phyloP scores from a whole-genome alignment of 2,329 filamentous ascomycete species.

The Aspergillus oerlinghausenensis region DNA sequence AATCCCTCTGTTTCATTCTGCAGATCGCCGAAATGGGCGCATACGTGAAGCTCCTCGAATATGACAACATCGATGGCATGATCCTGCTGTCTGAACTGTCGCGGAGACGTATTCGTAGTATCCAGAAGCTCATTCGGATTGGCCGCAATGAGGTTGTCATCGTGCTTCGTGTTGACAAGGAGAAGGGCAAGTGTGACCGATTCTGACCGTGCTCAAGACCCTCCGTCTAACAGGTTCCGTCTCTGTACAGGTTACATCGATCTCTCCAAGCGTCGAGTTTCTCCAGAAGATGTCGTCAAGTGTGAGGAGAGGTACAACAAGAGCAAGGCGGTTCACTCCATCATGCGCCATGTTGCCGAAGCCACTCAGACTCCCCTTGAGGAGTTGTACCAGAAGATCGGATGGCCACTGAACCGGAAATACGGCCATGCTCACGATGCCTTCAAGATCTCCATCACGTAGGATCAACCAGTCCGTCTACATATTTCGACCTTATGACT shows the following conservation, averaged over 20 bases:
- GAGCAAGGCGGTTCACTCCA: conserved; percentile 98
- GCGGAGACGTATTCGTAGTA: conserved; percentile 94
- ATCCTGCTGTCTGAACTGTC: conserved; percentile 97
- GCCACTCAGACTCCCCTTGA: conserved; percentile 95
- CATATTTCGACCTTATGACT: conserved; percentile 4
- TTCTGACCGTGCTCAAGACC: background rate
- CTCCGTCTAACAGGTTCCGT: conserved; percentile 14
- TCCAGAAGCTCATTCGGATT: conserved; percentile 97
- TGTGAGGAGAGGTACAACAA: conserved; percentile 99
- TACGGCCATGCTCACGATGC: conserved; percentile 95
- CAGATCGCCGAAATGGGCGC: conserved; percentile 99
- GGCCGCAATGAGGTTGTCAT: conserved; percentile 98
- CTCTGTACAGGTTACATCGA: conserved; percentile 75
- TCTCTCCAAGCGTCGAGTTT: conserved; percentile 96
- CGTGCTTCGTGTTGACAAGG: conserved; percentile 97
- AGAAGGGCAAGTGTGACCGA: conserved; percentile 65
- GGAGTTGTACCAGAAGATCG: conserved; percentile 87
- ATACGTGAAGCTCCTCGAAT: conserved; percentile 98
- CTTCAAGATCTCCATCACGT: conserved; percentile 99
- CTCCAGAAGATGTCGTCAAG: conserved; percentile 94
- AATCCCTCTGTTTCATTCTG: conserved; percentile 8
- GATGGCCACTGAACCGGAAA: conserved; percentile 96
- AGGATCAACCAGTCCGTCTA: conserved; percentile 29
- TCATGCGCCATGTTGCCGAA: conserved; percentile 97
- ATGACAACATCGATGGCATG: conserved; percentile 99